Evolutionary conservation across 2,329 filamentous ascomycete species (phyloP).

Genomic region (Amphichorda felina): DNA sequence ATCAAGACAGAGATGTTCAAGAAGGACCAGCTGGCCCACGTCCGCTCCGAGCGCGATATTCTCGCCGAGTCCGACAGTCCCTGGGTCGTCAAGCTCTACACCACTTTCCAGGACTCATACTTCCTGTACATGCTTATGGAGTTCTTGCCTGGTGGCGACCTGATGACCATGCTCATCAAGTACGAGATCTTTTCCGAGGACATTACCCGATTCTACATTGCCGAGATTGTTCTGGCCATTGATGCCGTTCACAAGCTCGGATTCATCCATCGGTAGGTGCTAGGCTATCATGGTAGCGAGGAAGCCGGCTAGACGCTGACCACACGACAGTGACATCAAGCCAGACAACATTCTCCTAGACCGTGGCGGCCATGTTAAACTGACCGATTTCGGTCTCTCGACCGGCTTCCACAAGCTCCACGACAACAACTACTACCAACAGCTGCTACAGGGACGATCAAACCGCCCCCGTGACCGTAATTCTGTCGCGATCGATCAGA

Average conservation of each 20-base stretch:
- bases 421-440: conserved; percentile 97
- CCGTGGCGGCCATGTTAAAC: conserved; percentile 89
- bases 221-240: conserved; percentile 94
- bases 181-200: conserved; percentile 99
- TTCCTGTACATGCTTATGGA: conserved; percentile 99
- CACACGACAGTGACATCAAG: conserved; percentile 91
- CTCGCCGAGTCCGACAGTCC: conserved; percentile 98
- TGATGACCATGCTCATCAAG: conserved; percentile 99
- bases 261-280: conserved; percentile 85
- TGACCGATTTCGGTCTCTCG: conserved; percentile 95
- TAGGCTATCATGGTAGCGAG: neutral
- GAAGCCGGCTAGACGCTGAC: no score
- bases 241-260: conserved; percentile 96
- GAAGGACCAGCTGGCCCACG: conserved; percentile 95
- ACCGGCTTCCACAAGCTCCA: conserved; percentile 97
- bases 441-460: conserved; percentile 73
- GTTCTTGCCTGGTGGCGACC: conserved; percentile 91
- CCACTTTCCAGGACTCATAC: conserved; percentile 91
- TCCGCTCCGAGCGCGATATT: conserved; percentile 94
- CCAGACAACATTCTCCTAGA: conserved; percentile 97
- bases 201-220: conserved; percentile 98
- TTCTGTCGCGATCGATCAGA: conserved; percentile 93
- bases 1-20: conserved; percentile 99
- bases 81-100: conserved; percentile 97
- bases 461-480: conserved; percentile 70